phyloP scores from a whole-genome alignment of 805 yeast genomes.

The Zygosaccharomyces rouxii region DNA sequence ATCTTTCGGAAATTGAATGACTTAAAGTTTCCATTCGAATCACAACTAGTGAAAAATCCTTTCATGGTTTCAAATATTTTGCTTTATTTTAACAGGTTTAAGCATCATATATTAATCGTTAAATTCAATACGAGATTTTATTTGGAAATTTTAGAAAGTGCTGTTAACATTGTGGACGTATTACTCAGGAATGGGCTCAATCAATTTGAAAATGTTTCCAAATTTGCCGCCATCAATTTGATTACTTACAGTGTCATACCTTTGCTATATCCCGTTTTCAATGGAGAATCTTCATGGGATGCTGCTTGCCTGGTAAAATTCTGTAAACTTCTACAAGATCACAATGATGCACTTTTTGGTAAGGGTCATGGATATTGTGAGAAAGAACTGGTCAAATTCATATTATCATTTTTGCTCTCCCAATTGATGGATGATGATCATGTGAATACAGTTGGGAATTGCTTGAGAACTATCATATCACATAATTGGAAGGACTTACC shows the following conservation, averaged over 20 bases:
- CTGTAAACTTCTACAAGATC: not conserved
- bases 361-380: not conserved
- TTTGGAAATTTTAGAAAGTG: conserved; percentile 17
- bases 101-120: conserved; percentile 4
- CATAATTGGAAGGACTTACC: conserved; percentile 1
- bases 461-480: not conserved
- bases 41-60: conserved; percentile 12
- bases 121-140: conserved; percentile 18
- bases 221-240: not conserved
- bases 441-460: not conserved
- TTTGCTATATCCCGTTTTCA: conserved; percentile 1
- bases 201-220: conserved; percentile 1
- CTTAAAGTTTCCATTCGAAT: conserved; percentile 9
- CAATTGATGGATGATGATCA: not conserved
- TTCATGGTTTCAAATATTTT: conserved; percentile 19
- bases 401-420: conserved; percentile 1
- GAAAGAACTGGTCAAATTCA: conserved; percentile 1
- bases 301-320: not conserved
- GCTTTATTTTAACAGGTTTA: conserved; percentile 9
- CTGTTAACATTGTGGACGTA: conserved; percentile 1
- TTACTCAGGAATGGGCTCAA: conserved; percentile 2
- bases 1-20: conserved; percentile 12
- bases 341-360: not conserved
- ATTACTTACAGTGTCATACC: conserved; percentile 2
- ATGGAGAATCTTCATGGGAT: not conserved